Evolutionary conservation across 495 filamentous ascomycete species (phyloP), one percentile per base, ranked within the genome.

Genomic region (Physcia stellaris): DNA sequence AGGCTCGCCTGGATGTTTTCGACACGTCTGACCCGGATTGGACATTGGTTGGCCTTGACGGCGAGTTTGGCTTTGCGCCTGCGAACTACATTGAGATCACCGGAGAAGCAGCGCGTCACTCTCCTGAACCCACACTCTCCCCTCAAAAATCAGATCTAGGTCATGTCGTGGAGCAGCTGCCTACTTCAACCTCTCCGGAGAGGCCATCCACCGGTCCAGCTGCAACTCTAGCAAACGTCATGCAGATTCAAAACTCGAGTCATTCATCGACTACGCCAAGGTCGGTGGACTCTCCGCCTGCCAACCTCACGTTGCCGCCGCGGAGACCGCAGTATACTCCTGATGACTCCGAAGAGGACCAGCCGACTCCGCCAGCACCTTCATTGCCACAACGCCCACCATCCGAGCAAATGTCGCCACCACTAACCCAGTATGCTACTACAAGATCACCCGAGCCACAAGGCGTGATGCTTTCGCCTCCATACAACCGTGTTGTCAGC

Each of bases 61-160:
- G 75, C 9, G 86, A 93, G 47, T 99, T 76, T 65, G 90, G 90
- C 38, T 99, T 96, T 59, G 90, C 80, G 19, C 90, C 90, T n/a
- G 74, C 87, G 35, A 96, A 94, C 59, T 99, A 99, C 56, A 95
- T 96, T 41, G 84, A 95, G 43, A 59, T 80, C 30, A 35, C 62
- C 12, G 61, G 42, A 10, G 32, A 44, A 26, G 37, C 42, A 7
- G 43, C 48, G 18, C 27, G 32, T 24, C 23, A 22, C 15, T 48
- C 50, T 32, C 50, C 55, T 15, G 40, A 48, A n/a, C 45, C 58
- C 35, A 41, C 51, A 29, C 26, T 52, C 12, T 58, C 58, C 19
- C 33, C 47, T 15, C 32, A 34, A 23, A 29, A 15, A 15, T 39
- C 32, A 2, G 34, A 29, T 11, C 37, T 43, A 39, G 32, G 31